These are phyloP conservation scores for Phaffia australis DNA, from an alignment of 768 basidiomycete genomes.

Conservation along the genomic window DNA sequence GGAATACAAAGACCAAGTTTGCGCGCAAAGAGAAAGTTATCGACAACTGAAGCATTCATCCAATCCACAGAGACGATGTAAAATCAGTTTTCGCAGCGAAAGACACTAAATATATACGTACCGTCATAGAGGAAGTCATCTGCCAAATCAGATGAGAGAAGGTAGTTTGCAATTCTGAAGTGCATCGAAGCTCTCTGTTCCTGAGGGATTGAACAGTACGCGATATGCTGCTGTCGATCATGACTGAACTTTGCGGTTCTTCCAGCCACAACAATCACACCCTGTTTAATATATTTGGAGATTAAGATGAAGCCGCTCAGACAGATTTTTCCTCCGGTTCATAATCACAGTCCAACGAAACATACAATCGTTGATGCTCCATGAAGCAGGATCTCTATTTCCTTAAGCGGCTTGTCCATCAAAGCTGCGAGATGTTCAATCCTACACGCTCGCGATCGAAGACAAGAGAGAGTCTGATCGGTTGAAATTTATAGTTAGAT, in stretches of 20 bases:
- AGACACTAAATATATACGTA: not conserved
- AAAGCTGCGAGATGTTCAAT: slow-evolving; percentile 1
- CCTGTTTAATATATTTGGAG: not conserved
- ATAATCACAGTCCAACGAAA: too few species aligned
- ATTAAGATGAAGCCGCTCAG: not conserved
- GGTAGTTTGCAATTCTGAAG: not conserved
- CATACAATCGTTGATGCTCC: not conserved
- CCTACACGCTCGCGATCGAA: slow-evolving; percentile 10
- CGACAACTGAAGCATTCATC: too few species aligned
- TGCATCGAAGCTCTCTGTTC: not conserved
- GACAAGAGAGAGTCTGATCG: slow-evolving; percentile 13
- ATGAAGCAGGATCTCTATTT: not conserved
- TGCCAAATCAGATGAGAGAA: not conserved
- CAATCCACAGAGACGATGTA: too few species aligned
- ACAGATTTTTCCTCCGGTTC: not conserved
- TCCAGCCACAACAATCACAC: too few species aligned
- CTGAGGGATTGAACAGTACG: not conserved
- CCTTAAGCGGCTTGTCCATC: not conserved
- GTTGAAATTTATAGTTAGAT: not conserved
- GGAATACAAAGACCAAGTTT: too few species aligned
- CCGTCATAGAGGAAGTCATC: slow-evolving; percentile 9
- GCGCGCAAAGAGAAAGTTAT: too few species aligned
- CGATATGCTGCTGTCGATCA: slow-evolving; percentile 5
- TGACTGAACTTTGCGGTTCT: slow-evolving; percentile 11
- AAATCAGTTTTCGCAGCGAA: too few species aligned